These are phyloP conservation scores for Trichoderma oligosporum DNA, from an alignment of 2,329 filamentous ascomycete genomes.

Conservation along the genomic window DNA sequence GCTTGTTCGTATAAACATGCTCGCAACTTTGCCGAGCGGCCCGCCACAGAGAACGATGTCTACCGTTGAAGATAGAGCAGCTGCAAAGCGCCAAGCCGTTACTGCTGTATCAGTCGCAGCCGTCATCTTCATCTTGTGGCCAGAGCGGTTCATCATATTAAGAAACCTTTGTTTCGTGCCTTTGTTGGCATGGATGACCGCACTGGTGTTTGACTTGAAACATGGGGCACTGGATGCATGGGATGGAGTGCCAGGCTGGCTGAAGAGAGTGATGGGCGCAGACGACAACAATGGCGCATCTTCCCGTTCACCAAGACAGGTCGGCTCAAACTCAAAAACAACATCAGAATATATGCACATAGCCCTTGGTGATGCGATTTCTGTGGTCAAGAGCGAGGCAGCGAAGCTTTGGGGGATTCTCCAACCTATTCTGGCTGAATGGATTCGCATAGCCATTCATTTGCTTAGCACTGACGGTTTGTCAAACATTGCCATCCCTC, in stretches of 20 bases:
- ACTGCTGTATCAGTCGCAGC: constrained; percentile 3
- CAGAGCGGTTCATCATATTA: constrained; percentile 5
- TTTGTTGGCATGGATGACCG: constrained; percentile 5
- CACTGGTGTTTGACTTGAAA: constrained; percentile 6
- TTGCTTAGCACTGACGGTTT: neutral
- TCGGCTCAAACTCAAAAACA: neutral
- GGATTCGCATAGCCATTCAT: neutral
- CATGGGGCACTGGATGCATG: constrained; percentile 6
- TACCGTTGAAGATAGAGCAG: neutral
- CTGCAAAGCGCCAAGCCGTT: constrained; percentile 14
- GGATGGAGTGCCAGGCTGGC: constrained; percentile 10
- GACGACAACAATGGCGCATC: neutral
- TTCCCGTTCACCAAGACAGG: too few species aligned
- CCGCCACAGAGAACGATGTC: neutral
- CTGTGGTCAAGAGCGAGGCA: neutral
- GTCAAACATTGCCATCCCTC: neutral
- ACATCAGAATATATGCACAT: neutral
- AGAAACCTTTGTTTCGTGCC: constrained; percentile 10
- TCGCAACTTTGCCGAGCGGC: neutral
- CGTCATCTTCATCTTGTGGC: constrained; percentile 10
- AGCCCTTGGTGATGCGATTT: neutral
- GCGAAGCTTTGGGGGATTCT: neutral
- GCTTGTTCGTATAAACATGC: neutral
- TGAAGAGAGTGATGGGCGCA: constrained; percentile 12
- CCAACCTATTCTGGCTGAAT: neutral